Conservation (phyloP, 345 rosid species). For the Dipteronia sinensis region DNA sequence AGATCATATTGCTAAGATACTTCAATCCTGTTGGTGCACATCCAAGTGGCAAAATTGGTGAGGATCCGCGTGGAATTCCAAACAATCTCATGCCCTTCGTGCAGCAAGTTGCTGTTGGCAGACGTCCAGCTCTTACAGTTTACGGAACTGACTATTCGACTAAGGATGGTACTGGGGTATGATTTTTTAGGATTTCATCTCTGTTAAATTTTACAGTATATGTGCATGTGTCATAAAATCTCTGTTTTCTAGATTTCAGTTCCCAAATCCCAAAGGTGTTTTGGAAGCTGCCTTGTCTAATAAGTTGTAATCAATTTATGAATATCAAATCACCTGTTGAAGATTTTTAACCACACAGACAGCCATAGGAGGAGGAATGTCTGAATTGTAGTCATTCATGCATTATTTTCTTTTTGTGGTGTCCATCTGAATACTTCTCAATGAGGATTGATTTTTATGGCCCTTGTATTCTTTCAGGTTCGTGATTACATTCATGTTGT, state of each 20-base stretch:
- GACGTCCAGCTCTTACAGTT: constrained; percentile 75
- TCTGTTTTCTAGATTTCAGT: too few species aligned
- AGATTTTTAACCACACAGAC: not conserved
- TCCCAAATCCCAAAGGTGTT: too few species aligned
- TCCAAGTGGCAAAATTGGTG: constrained; percentile 88
- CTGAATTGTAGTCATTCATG: not conserved
- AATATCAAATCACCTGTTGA: not conserved
- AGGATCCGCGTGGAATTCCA: constrained; percentile 95
- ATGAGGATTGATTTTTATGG: constrained; percentile 15
- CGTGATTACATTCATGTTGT: constrained; percentile 96
- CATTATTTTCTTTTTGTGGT: not conserved
- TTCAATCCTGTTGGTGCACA: constrained; percentile 99
- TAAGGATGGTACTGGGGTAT: constrained; percentile 97
- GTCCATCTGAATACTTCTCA: not conserved
- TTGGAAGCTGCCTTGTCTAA: not conserved
- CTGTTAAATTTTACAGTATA: not conserved
- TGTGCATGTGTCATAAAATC: too few species aligned
- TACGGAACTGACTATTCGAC: constrained; percentile 88
- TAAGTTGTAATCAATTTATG: not conserved
- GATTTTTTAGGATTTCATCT: constrained; percentile 15
- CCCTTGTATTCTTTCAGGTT: constrained; percentile 46
- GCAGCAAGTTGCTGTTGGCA: constrained; percentile 96
- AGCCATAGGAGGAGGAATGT: not conserved
- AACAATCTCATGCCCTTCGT: constrained; percentile 99
- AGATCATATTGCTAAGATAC: constrained; percentile 86